Evolutionary conservation across 1,284 basidiomycete genomes (phyloP).

Genomic region (Ganoderma meredithae): DNA sequence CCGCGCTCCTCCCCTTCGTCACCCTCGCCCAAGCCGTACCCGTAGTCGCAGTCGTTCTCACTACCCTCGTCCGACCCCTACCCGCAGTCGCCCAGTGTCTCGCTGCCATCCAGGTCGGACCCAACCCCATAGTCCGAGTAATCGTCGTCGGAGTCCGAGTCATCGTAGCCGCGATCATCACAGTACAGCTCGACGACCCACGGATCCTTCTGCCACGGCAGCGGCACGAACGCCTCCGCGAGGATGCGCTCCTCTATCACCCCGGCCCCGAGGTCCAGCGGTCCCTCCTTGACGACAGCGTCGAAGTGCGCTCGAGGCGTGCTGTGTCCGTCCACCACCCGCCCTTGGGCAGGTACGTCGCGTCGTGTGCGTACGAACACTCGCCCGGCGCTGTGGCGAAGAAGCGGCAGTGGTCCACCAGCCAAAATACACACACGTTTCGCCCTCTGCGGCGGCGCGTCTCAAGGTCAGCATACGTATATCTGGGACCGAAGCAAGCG

Average conservation of each 20-base stretch:
- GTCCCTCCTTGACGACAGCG: not conserved
- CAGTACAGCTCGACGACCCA: slow-evolving; percentile 8
- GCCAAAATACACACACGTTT: slow-evolving; percentile 49
- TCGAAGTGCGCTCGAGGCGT: slow-evolving; percentile 13
- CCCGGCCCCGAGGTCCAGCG: not conserved
- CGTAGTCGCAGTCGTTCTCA: slow-evolving; percentile 9
- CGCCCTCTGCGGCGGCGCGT: slow-evolving; percentile 38
- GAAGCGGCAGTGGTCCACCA: slow-evolving; percentile 42
- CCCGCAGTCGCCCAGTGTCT: too few relatives aligned
- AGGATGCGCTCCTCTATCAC: slow-evolving; percentile 3
- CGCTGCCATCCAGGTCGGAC: too few relatives aligned
- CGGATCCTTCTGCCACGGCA: slow-evolving; percentile 17
- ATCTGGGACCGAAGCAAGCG: too few relatives aligned
- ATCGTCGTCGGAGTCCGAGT: too few relatives aligned
- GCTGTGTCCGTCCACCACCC: slow-evolving; percentile 15
- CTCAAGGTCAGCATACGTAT: too few relatives aligned
- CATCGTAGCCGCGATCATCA: too few relatives aligned
- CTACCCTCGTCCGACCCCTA: slow-evolving; percentile 10
- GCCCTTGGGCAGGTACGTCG: slow-evolving; percentile 38
- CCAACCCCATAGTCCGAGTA: too few relatives aligned
- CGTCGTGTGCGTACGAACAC: slow-evolving; percentile 49
- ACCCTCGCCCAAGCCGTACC: not conserved
- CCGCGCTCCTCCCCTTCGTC: slow-evolving; percentile 30
- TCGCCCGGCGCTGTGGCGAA: slow-evolving; percentile 23
- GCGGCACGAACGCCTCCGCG: slow-evolving; percentile 20